Evolutionary conservation across 331 rosid genomes (phyloP).

Genomic region (Malus hybrid): DNA sequence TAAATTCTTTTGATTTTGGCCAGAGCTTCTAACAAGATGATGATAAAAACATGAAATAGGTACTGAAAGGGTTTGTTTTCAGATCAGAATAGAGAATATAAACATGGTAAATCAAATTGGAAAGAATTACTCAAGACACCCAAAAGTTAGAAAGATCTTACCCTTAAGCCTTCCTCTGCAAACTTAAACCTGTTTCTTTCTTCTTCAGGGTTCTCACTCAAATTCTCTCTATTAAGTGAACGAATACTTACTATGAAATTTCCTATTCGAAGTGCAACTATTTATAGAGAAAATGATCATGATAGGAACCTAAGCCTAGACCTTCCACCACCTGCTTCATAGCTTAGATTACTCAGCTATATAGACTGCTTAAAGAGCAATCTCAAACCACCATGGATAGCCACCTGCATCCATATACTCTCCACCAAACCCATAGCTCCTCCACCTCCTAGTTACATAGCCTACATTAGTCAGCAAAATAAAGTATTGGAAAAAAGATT

Average conservation of each 20-base stretch:
- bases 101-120: not conserved
- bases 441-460: not conserved
- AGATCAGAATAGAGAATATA: not conserved
- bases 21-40: not conserved
- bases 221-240: too few species aligned
- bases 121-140: not conserved
- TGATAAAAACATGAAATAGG: not conserved
- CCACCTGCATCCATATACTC: not conserved
- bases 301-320: not conserved
- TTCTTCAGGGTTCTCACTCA: not conserved
- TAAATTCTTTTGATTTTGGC: not conserved
- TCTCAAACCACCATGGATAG: not conserved
- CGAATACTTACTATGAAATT: too few species aligned
- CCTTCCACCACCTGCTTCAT: not conserved
- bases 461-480: not conserved
- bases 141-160: not conserved
- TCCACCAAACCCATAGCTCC: not conserved
- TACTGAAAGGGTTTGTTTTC: not conserved
- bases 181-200: not conserved
- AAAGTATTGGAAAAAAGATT: too few species aligned
- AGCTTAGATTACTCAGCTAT: not conserved
- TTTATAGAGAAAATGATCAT: too few species aligned
- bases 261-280: too few species aligned
- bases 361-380: not conserved
- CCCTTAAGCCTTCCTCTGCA: not conserved